phyloP scores from a whole-genome alignment of 1,284 basidiomycete genomes.

The Phellinidium pouzarii region DNA sequence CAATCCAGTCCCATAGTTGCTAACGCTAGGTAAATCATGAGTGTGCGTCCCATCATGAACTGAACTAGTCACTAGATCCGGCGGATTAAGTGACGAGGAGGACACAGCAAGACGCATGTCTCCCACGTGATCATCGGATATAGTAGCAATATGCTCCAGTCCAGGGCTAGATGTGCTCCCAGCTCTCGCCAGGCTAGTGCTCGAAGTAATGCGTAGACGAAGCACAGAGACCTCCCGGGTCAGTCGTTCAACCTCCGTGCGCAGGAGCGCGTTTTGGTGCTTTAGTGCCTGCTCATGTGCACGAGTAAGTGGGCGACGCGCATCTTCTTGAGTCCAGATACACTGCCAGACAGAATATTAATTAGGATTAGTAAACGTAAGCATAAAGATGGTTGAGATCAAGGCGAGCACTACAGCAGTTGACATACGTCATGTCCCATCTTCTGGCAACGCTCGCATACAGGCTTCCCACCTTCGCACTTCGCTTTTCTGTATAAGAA shows the following conservation, averaged over 20 bases:
- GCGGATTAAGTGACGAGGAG: background rate
- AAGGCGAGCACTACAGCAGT: background rate
- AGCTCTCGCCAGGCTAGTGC: background rate
- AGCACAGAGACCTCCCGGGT: conserved; percentile 5
- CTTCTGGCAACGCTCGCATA: conserved; percentile 18
- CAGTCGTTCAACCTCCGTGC: conserved; percentile 14
- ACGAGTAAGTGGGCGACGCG: conserved; percentile 15
- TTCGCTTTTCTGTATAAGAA: conserved; percentile 11
- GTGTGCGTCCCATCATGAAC: background rate
- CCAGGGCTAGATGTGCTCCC: background rate
- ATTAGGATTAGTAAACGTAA: background rate
- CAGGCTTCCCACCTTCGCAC: conserved; percentile 14
- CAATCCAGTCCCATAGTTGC: background rate
- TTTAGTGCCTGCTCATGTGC: conserved; percentile 17
- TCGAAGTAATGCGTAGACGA: background rate
- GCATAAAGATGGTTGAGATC: background rate
- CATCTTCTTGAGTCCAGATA: conserved; percentile 15
- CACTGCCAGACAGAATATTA: conserved; percentile 3
- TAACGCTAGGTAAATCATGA: background rate
- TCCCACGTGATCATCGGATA: background rate
- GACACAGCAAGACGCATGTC: background rate
- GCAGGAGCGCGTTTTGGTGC: conserved; percentile 16
- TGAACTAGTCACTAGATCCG: background rate
- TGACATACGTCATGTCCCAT: conserved; percentile 16
- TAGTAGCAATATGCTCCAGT: background rate